phyloP scores from a whole-genome alignment of 805 yeast species.

The Yarrowia deformans region DNA sequence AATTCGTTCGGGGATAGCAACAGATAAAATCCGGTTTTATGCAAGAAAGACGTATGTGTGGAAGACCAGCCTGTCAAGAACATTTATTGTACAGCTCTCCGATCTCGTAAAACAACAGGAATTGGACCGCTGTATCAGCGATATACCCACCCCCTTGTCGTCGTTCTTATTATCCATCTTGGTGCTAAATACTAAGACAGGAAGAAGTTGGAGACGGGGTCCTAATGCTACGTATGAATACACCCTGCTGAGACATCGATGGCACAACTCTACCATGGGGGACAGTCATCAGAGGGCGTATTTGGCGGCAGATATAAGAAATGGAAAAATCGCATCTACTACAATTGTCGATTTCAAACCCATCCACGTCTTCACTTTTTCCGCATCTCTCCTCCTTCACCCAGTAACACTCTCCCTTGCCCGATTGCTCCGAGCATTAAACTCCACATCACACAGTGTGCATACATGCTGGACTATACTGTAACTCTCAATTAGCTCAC shows the following conservation, averaged over 20 bases:
- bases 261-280: neutral
- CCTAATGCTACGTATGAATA: neutral
- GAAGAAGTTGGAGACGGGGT: neutral
- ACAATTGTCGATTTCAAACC: neutral
- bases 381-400: no score
- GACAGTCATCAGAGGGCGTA: neutral
- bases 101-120: no score
- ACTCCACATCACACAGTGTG: slow-evolving; percentile 21
- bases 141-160: no score
- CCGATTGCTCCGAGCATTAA: slow-evolving; percentile 31
- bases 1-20: slow-evolving; percentile 8
- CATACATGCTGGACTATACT: slow-evolving; percentile 5
- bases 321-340: no score
- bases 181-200: neutral
- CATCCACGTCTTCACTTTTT: neutral
- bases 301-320: neutral
- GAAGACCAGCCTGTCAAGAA: no score
- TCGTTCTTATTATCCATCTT: no score
- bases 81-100: no score
- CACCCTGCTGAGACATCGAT: neutral
- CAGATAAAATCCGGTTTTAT: neutral
- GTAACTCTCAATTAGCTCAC: slow-evolving; percentile 19
- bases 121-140: no score
- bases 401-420: neutral
- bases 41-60: no score